Evolutionary conservation across 352 stramenopile species (phyloP).

Genomic region (Globisporangium viniferum): DNA sequence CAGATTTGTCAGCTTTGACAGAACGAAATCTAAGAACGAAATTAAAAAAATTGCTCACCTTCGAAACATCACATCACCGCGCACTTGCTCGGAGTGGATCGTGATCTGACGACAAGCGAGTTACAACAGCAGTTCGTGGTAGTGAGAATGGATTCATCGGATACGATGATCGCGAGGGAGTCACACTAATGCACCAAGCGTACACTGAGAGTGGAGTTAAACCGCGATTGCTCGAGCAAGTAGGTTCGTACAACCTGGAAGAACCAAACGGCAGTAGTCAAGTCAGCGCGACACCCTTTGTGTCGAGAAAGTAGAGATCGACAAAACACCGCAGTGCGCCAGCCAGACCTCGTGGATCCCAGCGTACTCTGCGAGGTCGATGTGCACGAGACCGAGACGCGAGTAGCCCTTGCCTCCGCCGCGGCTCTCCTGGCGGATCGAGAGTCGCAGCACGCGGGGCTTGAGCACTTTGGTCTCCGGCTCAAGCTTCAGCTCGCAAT

Average conservation of each 20-base stretch:
- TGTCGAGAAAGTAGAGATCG: background rate
- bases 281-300: background rate
- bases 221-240: constrained; percentile 30
- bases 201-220: constrained; percentile 41
- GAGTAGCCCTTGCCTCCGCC: constrained; percentile 8
- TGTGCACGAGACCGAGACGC: constrained; percentile 24
- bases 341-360: constrained; percentile 18
- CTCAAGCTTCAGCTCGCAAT: constrained; percentile 25
- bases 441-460: constrained; percentile 26
- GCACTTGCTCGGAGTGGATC: constrained; percentile 25
- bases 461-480: constrained; percentile 24
- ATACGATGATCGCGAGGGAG: background rate
- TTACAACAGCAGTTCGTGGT: background rate
- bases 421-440: constrained; percentile 25
- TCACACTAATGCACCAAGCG: background rate
- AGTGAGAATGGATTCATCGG: background rate
- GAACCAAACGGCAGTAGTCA: background rate
- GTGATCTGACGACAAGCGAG: constrained; percentile 22
- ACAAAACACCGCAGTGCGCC: background rate
- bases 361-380: constrained; percentile 36
- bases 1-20: background rate
- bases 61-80: constrained; percentile 36
- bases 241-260: constrained; percentile 20
- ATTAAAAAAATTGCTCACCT: constrained; percentile 3
- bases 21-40: background rate